Conservation (phyloP, 2,329 filamentous ascomycete genomes). For the Colletotrichum orchidophilum region DNA sequence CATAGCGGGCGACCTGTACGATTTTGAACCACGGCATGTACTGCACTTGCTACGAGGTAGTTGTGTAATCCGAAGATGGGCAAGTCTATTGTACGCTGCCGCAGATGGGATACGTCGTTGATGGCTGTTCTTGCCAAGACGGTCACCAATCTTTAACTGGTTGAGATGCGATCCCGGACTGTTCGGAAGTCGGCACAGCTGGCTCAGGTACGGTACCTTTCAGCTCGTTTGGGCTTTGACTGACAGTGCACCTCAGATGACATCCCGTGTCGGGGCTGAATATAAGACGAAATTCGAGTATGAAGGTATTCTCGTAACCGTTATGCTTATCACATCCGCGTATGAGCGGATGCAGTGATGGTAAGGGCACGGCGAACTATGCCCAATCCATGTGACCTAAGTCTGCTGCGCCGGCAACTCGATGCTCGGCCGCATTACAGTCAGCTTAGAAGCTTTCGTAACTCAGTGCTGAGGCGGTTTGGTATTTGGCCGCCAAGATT, state of each 20-base stretch:
- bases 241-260: conserved; percentile 12
- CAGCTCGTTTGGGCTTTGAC: conserved; percentile 1
- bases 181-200: conserved; percentile 15
- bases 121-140: neutral
- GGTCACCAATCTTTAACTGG: neutral
- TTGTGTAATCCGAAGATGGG: neutral
- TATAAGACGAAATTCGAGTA: conserved; percentile 15
- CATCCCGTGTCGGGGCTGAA: neutral
- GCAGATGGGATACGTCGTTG: neutral
- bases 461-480: neutral
- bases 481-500: neutral
- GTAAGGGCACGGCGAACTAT: neutral
- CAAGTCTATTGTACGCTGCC: neutral
- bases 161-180: neutral
- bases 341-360: neutral
- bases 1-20: too few species aligned
- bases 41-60: too few species aligned
- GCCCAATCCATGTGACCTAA: too few species aligned
- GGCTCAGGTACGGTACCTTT: conserved; percentile 1
- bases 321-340: neutral
- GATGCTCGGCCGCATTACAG: neutral
- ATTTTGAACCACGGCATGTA: neutral
- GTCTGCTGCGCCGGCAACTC: neutral
- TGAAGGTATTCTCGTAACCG: neutral
- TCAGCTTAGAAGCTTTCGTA: neutral